These are phyloP conservation scores for Ceratocystiopsis minuta DNA, from an alignment of 2,329 filamentous ascomycete species.

Conservation along the genomic window DNA sequence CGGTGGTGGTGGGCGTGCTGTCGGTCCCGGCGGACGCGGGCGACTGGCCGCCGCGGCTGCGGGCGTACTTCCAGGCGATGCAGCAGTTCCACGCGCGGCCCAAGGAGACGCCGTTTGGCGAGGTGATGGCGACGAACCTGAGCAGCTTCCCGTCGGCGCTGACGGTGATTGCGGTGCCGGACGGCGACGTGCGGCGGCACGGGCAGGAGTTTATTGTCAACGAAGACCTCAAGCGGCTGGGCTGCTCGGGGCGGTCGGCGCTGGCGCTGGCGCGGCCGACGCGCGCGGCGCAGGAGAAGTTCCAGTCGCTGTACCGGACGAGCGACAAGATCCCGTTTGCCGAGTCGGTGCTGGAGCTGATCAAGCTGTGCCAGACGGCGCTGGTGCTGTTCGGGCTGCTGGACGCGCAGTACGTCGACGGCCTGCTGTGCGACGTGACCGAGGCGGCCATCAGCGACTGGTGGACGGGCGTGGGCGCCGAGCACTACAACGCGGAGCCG, in stretches of 20 bases:
- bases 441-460: slow-evolving; percentile 81
- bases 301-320: slow-evolving; percentile 75
- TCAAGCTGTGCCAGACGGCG: slow-evolving; percentile 81
- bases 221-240: slow-evolving; percentile 78
- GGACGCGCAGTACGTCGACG: slow-evolving; percentile 77
- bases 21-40: slow-evolving; percentile 65
- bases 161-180: slow-evolving; percentile 78
- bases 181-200: slow-evolving; percentile 67
- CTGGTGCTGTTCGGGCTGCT: slow-evolving; percentile 76
- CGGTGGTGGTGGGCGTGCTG: slow-evolving; percentile 62
- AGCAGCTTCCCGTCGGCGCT: slow-evolving; percentile 81
- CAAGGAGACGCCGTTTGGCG: slow-evolving; percentile 65
- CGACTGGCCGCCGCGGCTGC: slow-evolving; percentile 61
- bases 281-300: slow-evolving; percentile 73
- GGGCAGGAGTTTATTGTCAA: slow-evolving; percentile 81
- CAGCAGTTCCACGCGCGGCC: slow-evolving; percentile 70
- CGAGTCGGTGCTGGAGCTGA: slow-evolving; percentile 66
- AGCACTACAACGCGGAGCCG: slow-evolving; percentile 84
- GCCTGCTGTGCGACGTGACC: slow-evolving; percentile 80
- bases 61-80: slow-evolving; percentile 72
- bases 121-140: slow-evolving; percentile 85
- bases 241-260: slow-evolving; percentile 78
- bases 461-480: slow-evolving; percentile 87
- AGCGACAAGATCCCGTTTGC: slow-evolving; percentile 67
- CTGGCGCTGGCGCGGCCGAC: slow-evolving; percentile 64